A percentile compares a stretch with the other conserved stretches of the same genome.
Evolutionary conservation across 768 basidiomycete genomes (phyloP).

Genomic region (Pleurotus djamor): DNA sequence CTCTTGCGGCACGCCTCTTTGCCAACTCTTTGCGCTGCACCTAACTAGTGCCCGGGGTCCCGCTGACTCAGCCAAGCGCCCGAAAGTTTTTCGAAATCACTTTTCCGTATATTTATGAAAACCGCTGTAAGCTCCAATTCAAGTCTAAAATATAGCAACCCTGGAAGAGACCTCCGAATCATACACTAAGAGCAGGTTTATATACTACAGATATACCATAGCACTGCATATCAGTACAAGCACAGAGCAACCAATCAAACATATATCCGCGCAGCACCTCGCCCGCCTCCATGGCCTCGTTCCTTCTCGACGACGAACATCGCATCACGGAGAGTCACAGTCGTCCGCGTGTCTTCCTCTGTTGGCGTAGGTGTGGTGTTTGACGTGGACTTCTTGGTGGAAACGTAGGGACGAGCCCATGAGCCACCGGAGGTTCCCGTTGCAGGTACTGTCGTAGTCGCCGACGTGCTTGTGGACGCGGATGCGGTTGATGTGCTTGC

Average conservation of each 20-base stretch:
- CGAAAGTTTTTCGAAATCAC: no score
- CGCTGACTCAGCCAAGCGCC: no score
- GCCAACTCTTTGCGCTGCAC: no score
- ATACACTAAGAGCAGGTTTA: no score
- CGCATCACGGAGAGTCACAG: conserved; percentile 75
- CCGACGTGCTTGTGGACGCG: conserved; percentile 25
- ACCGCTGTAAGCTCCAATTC: no score
- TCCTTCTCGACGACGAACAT: conserved; percentile 87
- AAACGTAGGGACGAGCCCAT: conserved; percentile 67
- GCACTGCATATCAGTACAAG: no score
- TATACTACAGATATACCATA: no score
- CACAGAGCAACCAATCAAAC: conserved; percentile 24
- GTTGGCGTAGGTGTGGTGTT: conserved; percentile 22
- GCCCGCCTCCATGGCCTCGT: conserved; percentile 78
- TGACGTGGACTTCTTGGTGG: conserved; percentile 42
- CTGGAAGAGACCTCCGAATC: no score
- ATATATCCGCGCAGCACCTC: conserved; percentile 74
- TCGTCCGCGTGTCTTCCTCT: conserved; percentile 58
- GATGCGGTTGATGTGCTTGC: conserved; percentile 29
- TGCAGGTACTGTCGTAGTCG: conserved; percentile 21
- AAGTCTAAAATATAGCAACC: no score
- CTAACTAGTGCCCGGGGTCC: no score
- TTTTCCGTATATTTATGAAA: no score
- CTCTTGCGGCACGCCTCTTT: no score
- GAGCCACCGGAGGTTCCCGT: conserved; percentile 25